Conservation (phyloP, 805 yeast genomes). For the Candida golubevii region DNA sequence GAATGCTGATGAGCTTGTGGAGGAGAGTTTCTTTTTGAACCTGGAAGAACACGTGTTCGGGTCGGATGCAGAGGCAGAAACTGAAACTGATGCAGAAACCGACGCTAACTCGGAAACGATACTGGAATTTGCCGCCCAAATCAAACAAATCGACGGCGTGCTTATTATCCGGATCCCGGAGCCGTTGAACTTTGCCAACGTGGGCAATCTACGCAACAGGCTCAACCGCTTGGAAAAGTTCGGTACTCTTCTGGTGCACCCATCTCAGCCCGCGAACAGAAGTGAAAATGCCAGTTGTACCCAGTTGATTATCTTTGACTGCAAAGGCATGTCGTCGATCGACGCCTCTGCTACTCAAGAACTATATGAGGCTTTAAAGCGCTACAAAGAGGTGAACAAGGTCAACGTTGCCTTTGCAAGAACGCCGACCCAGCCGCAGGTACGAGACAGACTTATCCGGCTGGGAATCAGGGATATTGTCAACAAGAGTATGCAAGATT, state of each 20-base stretch:
- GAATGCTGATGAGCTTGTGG: constrained; percentile 63
- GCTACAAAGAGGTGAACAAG: constrained; percentile 47
- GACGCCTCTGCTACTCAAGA: constrained; percentile 81
- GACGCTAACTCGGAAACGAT: background rate
- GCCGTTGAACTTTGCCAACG: constrained; percentile 83
- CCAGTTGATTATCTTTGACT: constrained; percentile 63
- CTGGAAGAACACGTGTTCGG: constrained; percentile 27
- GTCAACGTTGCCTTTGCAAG: constrained; percentile 60
- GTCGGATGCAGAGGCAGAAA: background rate
- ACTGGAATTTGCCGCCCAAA: constrained; percentile 23
- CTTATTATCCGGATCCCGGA: constrained; percentile 80
- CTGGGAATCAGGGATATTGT: constrained; percentile 50
- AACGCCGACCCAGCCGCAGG: constrained; percentile 43
- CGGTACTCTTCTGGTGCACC: constrained; percentile 73
- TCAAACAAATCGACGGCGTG: constrained; percentile 60
- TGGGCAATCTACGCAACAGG: constrained; percentile 67
- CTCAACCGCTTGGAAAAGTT: constrained; percentile 68
- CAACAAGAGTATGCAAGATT: constrained; percentile 15
- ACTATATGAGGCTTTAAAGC: constrained; percentile 52
- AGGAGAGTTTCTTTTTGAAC: constrained; percentile 25
- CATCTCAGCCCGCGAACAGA: constrained; percentile 59
- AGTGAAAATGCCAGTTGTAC: constrained; percentile 37
- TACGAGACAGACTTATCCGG: constrained; percentile 46
- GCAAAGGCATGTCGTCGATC: constrained; percentile 75
- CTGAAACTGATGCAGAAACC: background rate